These are phyloP conservation scores for Sporothrix inflata DNA, from an alignment of 2,329 filamentous ascomycete genomes.

Conservation along the genomic window DNA sequence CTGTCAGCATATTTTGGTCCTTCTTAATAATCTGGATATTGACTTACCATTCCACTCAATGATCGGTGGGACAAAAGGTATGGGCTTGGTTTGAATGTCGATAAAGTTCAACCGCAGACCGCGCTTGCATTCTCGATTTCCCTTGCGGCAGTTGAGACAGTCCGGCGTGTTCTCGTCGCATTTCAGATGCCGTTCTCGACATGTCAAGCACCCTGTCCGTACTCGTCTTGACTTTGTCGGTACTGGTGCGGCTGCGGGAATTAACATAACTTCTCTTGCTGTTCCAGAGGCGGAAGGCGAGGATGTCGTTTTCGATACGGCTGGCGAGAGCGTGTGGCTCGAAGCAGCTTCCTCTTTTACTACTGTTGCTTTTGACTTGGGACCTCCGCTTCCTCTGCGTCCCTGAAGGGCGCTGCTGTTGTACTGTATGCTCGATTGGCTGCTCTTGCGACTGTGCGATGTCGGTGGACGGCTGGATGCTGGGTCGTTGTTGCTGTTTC, in stretches of 20 bases:
- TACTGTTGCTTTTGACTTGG: neutral
- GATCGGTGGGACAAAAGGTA: slow-evolving; percentile 63
- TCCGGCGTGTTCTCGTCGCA: slow-evolving; percentile 74
- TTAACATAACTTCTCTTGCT: neutral
- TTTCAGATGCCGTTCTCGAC: slow-evolving; percentile 85
- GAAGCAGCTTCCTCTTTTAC: slow-evolving; percentile 11
- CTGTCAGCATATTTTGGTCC: neutral
- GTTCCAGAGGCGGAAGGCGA: neutral
- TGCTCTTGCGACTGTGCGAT: slow-evolving; percentile 30
- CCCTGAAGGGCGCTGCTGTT: neutral
- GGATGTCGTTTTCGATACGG: neutral
- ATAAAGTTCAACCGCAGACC: slow-evolving; percentile 91
- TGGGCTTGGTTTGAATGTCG: slow-evolving; percentile 73
- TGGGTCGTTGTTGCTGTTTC: slow-evolving; percentile 22
- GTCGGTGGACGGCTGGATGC: slow-evolving; percentile 32
- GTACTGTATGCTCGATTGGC: slow-evolving; percentile 17
- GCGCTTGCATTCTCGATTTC: slow-evolving; percentile 80
- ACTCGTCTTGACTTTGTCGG: slow-evolving; percentile 31
- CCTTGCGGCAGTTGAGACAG: slow-evolving; percentile 83
- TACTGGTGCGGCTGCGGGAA: neutral
- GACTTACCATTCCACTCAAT: slow-evolving; percentile 64
- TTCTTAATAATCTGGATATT: neutral
- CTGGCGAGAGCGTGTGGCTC: neutral
- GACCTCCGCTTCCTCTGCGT: slow-evolving; percentile 33
- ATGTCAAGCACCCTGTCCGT: slow-evolving; percentile 88